Base-by-base conservation (phyloP, 495 filamentous ascomycete species). In the Aspergillus ostianus region DNA sequence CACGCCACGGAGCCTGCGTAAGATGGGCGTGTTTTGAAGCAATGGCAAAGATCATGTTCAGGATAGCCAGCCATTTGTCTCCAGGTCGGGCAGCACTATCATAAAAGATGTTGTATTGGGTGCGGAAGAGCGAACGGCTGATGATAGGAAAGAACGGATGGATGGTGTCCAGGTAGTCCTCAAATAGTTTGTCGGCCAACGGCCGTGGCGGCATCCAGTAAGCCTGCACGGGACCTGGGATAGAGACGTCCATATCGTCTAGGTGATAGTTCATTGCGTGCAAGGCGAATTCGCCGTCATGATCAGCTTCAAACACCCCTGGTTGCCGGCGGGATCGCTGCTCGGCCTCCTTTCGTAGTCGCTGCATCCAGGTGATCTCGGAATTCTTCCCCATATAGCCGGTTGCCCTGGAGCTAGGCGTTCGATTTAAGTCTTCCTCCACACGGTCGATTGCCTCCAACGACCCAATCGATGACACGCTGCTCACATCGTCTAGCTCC, bases 11-110 rank as follows among this genome's bases (percentile, higher is more conserved):
- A 15, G 78, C 80, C 56, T 79, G 77, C 8, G 71, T 68, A 12
- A 89, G 74, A 60, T 84, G 78, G 19, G 80, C 78, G 68, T 87
- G 83, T 55, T 80, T 80, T 12, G 85, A 77, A 6, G 77, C 77
- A 55, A 89, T 87, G 19, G 87, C 87, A 59, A 90, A 87, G 18
- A 89, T 82, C 55, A 88, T 69, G 64, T 90, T 90, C 29, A 88
- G 59, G 32, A 84, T 86, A 0, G 85, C 83, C 44, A 86, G 72
- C 84, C 84, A 88, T 44, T 82, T 81, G 36, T 75, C 71, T 9
- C 77, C 77, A 5, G 78, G 75, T n/a, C 66, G 71, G 6, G 72
- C 72, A 13, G 67, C 57, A 27, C 70, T 77, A 27, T 77, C 69
- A 32, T 73, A 80, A 53, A 77, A 80, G 10, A 68, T 73, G 54